Base-by-base conservation (phyloP, 441 rosid species). In the Mallotus japonicus region DNA sequence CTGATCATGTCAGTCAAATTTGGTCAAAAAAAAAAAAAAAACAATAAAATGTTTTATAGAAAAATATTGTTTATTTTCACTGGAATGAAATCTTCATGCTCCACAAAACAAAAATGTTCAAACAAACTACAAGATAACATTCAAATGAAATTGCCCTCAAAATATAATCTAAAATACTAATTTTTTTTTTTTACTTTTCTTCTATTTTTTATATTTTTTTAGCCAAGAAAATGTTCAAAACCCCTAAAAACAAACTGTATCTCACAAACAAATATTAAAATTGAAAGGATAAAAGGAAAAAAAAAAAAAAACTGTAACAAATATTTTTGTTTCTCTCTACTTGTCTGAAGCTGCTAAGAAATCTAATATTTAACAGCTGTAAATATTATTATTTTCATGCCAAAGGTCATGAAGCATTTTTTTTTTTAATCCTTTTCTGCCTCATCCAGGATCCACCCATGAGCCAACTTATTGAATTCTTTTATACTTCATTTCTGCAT, bases 291-390 rank as follows among this genome's bases (percentile, higher is more conserved):
- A 57, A 62, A 55, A 68, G 32, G 8, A 22, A 59, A 64, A 65
- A n/a, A 49, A 9, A 14, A 50, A 17, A 16, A 56, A 5, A 32
- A 62, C 49, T 44, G 49, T 61, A 28, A 53, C 72, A 69, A 53
- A 59, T 57, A 44, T 47, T 24, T 69, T 73, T 70, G 13, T 60
- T 37, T 73, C 75, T 71, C 74, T 67, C 64, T 44, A 12, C 42
- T 6, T 60, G 62, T 72, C 81, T 37, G 20, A 65, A 76, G 86
- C 89, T 79, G 88, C 81, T 79, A 84, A 77, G 85, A 81, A 67
- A 77, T 82, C 79, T 73, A 87, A 85, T 83, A 85, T 83, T 84
- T 79, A 83, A 85, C 91, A 84, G 88, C 85, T 70, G 73, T 73
- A 79, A 75, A 78, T 42, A 32, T 47, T 47, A 32, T 47, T 47